These are phyloP conservation scores for Metschnikowia baotianmanensis DNA, from an alignment of 805 yeast species.

Conservation along the genomic window DNA sequence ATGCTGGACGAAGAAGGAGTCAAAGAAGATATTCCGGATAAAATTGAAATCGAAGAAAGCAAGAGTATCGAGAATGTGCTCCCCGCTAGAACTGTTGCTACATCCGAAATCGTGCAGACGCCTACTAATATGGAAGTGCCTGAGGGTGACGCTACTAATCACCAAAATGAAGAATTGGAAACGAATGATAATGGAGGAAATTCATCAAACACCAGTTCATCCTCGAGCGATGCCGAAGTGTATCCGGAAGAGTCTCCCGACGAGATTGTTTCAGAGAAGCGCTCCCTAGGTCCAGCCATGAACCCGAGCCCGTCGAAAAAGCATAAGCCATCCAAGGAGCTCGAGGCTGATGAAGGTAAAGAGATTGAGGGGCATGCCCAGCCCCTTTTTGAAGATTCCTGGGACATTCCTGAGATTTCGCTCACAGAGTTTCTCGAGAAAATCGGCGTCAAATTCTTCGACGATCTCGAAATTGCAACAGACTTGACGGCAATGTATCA, in stretches of 20 bases:
- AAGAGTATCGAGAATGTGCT: too few species aligned
- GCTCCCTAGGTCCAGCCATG: conserved; percentile 12
- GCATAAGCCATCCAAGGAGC: conserved; percentile 1
- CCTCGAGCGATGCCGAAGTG: conserved; percentile 5
- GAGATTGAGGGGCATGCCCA: background rate
- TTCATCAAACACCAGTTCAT: conserved; percentile 1
- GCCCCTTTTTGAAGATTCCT: conserved; percentile 19
- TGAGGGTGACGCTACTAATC: background rate
- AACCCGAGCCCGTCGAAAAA: conserved; percentile 12
- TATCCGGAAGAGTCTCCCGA: conserved; percentile 2
- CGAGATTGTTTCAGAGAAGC: conserved; percentile 3
- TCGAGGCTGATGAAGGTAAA: background rate
- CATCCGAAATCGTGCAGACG: conserved; percentile 2
- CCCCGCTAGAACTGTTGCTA: too few species aligned
- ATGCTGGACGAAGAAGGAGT: background rate
- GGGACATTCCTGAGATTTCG: conserved; percentile 32
- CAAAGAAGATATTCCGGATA: too few species aligned
- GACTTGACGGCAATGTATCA: conserved; percentile 25
- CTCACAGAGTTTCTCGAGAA: conserved; percentile 39
- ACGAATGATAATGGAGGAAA: too few species aligned
- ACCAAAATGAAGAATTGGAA: too few species aligned
- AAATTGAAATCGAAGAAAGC: too few species aligned
- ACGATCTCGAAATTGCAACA: conserved; percentile 41
- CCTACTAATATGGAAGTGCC: background rate
- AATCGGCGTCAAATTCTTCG: conserved; percentile 43